Percentiles rank a stretch among this genome's conserved stretches.
Evolutionary conservation across 176 grass and related monocot species (phyloP).

Genomic region (Puya raimondii): DNA sequence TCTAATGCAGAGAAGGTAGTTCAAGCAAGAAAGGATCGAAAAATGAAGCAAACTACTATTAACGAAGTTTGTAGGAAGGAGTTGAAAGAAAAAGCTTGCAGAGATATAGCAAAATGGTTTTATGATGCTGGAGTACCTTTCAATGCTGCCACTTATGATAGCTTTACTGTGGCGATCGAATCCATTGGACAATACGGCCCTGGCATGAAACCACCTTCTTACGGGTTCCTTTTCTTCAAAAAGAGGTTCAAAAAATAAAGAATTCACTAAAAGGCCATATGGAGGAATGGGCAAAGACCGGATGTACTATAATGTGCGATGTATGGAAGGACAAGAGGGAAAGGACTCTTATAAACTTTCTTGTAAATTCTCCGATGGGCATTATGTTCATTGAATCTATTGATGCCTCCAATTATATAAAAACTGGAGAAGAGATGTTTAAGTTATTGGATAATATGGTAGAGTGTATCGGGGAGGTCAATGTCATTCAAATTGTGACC

Average conservation of each 20-base stretch:
- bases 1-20: too few relatives aligned
- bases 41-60: too few relatives aligned
- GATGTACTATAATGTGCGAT: constrained; percentile 22
- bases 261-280: too few relatives aligned
- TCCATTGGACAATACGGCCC: too few relatives aligned
- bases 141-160: constrained; percentile 8
- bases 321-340: not conserved
- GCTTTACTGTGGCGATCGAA: too few relatives aligned
- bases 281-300: not conserved
- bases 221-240: constrained; percentile 4
- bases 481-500: too few relatives aligned
- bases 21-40: too few relatives aligned
- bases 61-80: too few relatives aligned
- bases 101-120: not conserved
- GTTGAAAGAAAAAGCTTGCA: too few relatives aligned
- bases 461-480: not conserved
- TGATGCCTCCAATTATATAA: not conserved
- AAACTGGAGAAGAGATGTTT: constrained; percentile 8
- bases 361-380: constrained; percentile 6
- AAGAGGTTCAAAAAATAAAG: not conserved
- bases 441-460: constrained; percentile 1
- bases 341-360: not conserved
- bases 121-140: constrained; percentile 15
- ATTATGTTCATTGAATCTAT: constrained; percentile 1
- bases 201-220: not conserved